Percentiles rank a stretch among this genome's conserved stretches.
These are phyloP conservation scores for Termitomyces sp. DNA, from an alignment of 1,284 basidiomycete species.

Conservation along the genomic window DNA sequence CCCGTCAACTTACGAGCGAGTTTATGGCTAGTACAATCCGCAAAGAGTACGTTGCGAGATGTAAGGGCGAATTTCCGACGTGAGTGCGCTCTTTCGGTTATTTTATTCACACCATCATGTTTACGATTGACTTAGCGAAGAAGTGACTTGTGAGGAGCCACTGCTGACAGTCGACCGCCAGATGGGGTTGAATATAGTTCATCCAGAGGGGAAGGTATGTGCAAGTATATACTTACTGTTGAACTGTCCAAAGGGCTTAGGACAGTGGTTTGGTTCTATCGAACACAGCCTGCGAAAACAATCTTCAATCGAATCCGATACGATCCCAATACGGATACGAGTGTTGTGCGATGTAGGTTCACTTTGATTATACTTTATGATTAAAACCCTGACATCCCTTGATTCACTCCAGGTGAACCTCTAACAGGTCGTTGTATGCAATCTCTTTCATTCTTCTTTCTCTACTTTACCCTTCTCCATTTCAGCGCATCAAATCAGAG, in stretches of 20 bases:
- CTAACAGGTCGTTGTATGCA: slow-evolving; percentile 81
- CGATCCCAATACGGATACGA: slow-evolving; percentile 78
- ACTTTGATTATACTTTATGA: slow-evolving; percentile 2
- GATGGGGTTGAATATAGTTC: slow-evolving; percentile 93
- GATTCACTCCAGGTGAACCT: slow-evolving; percentile 59
- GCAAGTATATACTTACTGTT: slow-evolving; percentile 11
- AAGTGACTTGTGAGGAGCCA: slow-evolving; percentile 81
- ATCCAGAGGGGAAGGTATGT: slow-evolving; percentile 85
- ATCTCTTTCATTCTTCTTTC: slow-evolving; percentile 7
- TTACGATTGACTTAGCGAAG: slow-evolving; percentile 47
- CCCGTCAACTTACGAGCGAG: slow-evolving; percentile 71
- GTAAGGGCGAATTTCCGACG: slow-evolving; percentile 79
- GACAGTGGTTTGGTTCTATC: background rate
- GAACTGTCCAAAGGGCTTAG: background rate
- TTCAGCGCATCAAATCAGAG: slow-evolving; percentile 91
- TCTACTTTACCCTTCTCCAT: slow-evolving; percentile 32
- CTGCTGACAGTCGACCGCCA: slow-evolving; percentile 92
- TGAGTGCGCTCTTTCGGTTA: slow-evolving; percentile 26
- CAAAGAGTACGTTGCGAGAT: slow-evolving; percentile 91
- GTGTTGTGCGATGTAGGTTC: slow-evolving; percentile 80
- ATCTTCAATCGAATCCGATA: slow-evolving; percentile 86
- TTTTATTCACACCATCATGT: slow-evolving; percentile 3
- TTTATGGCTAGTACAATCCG: slow-evolving; percentile 77
- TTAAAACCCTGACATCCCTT: slow-evolving; percentile 10
- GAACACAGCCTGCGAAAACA: slow-evolving; percentile 75